Evolutionary conservation across 352 stramenopile genomes (phyloP).

Genomic region (Globisporangium okanoganense): DNA sequence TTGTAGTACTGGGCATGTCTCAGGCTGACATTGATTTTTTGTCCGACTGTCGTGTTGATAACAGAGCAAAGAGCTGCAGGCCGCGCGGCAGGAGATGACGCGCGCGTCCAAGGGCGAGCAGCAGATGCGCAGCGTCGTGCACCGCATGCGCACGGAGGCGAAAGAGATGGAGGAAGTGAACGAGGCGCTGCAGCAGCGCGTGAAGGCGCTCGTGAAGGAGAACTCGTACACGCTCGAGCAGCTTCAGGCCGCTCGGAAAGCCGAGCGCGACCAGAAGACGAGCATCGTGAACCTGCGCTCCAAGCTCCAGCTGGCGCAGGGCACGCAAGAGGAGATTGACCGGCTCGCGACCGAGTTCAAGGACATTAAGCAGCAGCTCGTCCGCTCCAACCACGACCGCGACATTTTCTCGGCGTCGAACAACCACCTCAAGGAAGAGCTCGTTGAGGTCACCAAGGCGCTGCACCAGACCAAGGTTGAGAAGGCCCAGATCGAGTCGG

Average conservation of each 20-base stretch:
- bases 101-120: slow-evolving; percentile 65
- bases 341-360: slow-evolving; percentile 52
- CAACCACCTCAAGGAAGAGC: slow-evolving; percentile 72
- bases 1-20: no score
- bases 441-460: slow-evolving; percentile 58
- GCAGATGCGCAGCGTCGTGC: slow-evolving; percentile 62
- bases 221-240: slow-evolving; percentile 78
- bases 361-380: slow-evolving; percentile 61
- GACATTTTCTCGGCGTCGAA: slow-evolving; percentile 76
- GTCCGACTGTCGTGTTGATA: background rate
- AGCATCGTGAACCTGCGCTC: slow-evolving; percentile 54
- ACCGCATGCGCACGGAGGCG: slow-evolving; percentile 58
- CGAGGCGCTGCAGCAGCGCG: slow-evolving; percentile 66
- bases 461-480: slow-evolving; percentile 64
- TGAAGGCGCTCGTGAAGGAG: slow-evolving; percentile 75
- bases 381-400: slow-evolving; percentile 65
- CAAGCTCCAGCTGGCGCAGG: slow-evolving; percentile 67
- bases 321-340: slow-evolving; percentile 66
- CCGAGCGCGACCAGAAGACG: slow-evolving; percentile 71
- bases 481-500: slow-evolving; percentile 67
- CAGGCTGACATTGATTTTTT: background rate
- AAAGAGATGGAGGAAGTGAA: slow-evolving; percentile 74
- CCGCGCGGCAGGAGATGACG: slow-evolving; percentile 57
- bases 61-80: slow-evolving; percentile 65
- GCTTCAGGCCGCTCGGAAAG: slow-evolving; percentile 59